Percentiles rank a stretch among this genome's conserved stretches.
phyloP scores from a whole-genome alignment of 1,139 yeast species.

The Wickerhamomyces sp. region DNA sequence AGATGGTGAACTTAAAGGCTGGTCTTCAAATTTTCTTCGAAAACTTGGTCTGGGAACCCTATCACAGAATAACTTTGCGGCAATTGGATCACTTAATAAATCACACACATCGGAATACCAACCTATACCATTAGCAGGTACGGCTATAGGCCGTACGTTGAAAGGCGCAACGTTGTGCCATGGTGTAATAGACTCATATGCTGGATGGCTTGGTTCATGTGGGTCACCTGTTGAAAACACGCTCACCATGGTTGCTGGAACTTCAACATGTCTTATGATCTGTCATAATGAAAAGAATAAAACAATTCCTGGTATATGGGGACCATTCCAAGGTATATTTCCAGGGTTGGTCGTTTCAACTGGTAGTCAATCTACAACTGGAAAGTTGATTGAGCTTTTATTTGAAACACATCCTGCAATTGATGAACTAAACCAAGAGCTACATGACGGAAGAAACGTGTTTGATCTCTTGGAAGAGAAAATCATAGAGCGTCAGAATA shows the following conservation, averaged over 20 bases:
- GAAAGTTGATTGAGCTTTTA: slow-evolving; percentile 43
- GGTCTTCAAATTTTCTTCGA: slow-evolving; percentile 31
- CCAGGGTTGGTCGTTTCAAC: slow-evolving; percentile 34
- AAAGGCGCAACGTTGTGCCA: slow-evolving; percentile 29
- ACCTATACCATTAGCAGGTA: slow-evolving; percentile 24
- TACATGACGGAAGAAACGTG: slow-evolving; percentile 13
- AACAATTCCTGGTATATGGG: slow-evolving; percentile 47
- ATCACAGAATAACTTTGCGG: slow-evolving; percentile 13
- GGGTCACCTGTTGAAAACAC: slow-evolving; percentile 18
- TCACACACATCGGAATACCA: neutral
- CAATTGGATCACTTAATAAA: slow-evolving; percentile 20
- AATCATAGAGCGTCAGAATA: slow-evolving; percentile 25
- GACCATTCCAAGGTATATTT: slow-evolving; percentile 39
- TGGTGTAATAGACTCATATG: slow-evolving; percentile 56
- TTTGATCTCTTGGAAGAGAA: slow-evolving; percentile 32
- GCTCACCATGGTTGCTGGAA: slow-evolving; percentile 53
- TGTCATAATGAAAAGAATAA: slow-evolving; percentile 21
- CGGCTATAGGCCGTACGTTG: slow-evolving; percentile 11
- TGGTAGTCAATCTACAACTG: slow-evolving; percentile 57
- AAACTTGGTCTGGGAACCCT: slow-evolving; percentile 19
- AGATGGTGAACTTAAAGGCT: slow-evolving; percentile 57
- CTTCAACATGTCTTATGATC: slow-evolving; percentile 50
- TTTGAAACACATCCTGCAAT: slow-evolving; percentile 36
- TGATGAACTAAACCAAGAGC: slow-evolving; percentile 11
- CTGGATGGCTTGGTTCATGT: slow-evolving; percentile 44